Percentiles rank a stretch among this genome's conserved stretches.
Conservation (phyloP, 805 yeast genomes). For the Metschnikowia amazonensis region DNA sequence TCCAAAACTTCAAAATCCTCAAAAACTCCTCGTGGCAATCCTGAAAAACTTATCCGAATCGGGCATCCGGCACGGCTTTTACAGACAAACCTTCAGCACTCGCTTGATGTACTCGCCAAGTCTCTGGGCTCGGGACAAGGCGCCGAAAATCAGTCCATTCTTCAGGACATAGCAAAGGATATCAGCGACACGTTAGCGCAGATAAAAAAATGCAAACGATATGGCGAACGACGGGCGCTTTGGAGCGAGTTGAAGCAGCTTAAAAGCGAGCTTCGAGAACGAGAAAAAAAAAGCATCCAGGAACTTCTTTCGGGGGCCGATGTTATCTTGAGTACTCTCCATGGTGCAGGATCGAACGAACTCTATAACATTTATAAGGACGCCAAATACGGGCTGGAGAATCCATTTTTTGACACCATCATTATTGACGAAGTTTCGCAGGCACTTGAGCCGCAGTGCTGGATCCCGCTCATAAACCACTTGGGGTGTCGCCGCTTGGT, state of each 20-base stretch:
- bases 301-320: conserved; percentile 58
- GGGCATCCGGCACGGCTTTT: conserved; percentile 93
- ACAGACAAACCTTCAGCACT: conserved; percentile 58
- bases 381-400: conserved; percentile 19
- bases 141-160: conserved; percentile 37
- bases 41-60: conserved; percentile 59
- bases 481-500: conserved; percentile 54
- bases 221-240: conserved; percentile 58
- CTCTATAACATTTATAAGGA: conserved; percentile 50
- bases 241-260: conserved; percentile 68
- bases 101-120: conserved; percentile 69
- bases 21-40: conserved; percentile 2
- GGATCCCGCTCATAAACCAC: conserved; percentile 84
- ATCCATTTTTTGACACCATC: conserved; percentile 63
- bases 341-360: conserved; percentile 79
- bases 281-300: conserved; percentile 62
- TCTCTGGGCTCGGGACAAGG: conserved; percentile 47
- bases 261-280: conserved; percentile 60
- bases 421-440: conserved; percentile 96
- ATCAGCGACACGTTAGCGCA: conserved; percentile 58
- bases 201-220: conserved; percentile 58
- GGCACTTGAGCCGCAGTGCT: conserved; percentile 89
- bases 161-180: conserved; percentile 66
- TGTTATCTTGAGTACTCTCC: conserved; percentile 80
- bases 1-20: conserved; percentile 23